Evolutionary conservation across 208 protist species (phyloP).

Genomic region (Acanthamoeba culbertsoni): DNA sequence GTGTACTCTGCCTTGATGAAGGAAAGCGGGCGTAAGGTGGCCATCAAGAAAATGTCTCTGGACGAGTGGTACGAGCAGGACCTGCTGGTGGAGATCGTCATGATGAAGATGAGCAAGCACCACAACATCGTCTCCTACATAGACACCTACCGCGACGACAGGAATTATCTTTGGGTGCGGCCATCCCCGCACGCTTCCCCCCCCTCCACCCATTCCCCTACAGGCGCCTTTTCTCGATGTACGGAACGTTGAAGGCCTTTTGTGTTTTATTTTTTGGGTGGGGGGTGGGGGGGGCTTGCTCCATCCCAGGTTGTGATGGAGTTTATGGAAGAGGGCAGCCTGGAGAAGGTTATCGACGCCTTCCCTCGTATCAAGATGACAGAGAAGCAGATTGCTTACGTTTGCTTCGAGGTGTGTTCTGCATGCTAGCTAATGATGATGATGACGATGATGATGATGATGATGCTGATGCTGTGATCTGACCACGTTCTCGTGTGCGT

Average conservation of each 20-base stretch:
- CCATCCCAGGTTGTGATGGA: constrained; percentile 81
- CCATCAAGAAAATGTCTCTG: constrained; percentile 83
- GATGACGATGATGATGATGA: too few relatives aligned
- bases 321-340: constrained; percentile 80
- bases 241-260: too few relatives aligned
- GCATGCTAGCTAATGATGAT: too few relatives aligned
- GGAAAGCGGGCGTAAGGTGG: constrained; percentile 64
- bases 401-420: constrained; percentile 62
- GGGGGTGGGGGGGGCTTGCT: too few relatives aligned
- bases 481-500: neutral
- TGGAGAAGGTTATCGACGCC: constrained; percentile 75
- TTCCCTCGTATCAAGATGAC: constrained; percentile 65
- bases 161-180: constrained; percentile 61
- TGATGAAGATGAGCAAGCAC: constrained; percentile 79
- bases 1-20: constrained; percentile 73
- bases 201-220: neutral
- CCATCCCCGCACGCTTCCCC: neutral
- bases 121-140: constrained; percentile 84
- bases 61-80: constrained; percentile 78
- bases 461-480: too few relatives aligned
- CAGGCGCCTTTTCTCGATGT: neutral
- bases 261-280: too few relatives aligned
- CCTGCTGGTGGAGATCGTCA: constrained; percentile 79
- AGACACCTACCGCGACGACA: too few relatives aligned
- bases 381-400: constrained; percentile 75